phyloP scores from a whole-genome alignment of 129 eudicot species.

The Chrysanthemum seticuspe region DNA sequence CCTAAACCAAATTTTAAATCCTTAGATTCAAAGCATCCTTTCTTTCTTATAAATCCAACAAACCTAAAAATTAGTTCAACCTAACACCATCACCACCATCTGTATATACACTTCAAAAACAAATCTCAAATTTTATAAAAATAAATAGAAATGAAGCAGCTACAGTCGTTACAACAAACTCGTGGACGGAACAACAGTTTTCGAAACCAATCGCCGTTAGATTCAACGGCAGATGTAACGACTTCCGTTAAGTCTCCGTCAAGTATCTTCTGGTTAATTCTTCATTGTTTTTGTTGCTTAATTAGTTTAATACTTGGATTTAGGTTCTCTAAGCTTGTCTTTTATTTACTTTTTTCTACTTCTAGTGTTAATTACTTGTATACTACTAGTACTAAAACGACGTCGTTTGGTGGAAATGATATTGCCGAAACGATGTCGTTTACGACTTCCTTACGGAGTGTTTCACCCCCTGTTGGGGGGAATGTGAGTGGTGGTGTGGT shows the following conservation, averaged over 20 bases:
- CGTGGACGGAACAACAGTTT: slow-evolving; percentile 80
- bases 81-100: slow-evolving; percentile 36
- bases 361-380: slow-evolving; percentile 38
- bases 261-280: slow-evolving; percentile 61
- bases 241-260: slow-evolving; percentile 59
- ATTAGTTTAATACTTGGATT: slow-evolving; percentile 91
- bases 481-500: slow-evolving; percentile 12
- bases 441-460: slow-evolving; percentile 26
- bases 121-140: background rate
- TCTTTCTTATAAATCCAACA: slow-evolving; percentile 27
- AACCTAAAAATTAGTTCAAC: slow-evolving; percentile 34
- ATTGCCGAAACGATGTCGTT: slow-evolving; percentile 37
- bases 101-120: background rate
- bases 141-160: slow-evolving; percentile 65
- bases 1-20: background rate
- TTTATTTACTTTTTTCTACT: slow-evolving; percentile 63
- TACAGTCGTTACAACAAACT: slow-evolving; percentile 67
- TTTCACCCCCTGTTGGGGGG: slow-evolving; percentile 19
- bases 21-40: slow-evolving; percentile 37
- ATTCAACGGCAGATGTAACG: slow-evolving; percentile 46
- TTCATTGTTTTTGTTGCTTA: slow-evolving; percentile 80
- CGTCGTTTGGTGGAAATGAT: slow-evolving; percentile 41
- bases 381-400: slow-evolving; percentile 34
- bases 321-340: slow-evolving; percentile 78
- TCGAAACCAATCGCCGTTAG: slow-evolving; percentile 51